A percentile compares a stretch with the other conserved stretches of the same genome.
These are phyloP conservation scores for Xylariaceae sp. DNA, from an alignment of 2,329 filamentous ascomycete genomes.

Conservation along the genomic window DNA sequence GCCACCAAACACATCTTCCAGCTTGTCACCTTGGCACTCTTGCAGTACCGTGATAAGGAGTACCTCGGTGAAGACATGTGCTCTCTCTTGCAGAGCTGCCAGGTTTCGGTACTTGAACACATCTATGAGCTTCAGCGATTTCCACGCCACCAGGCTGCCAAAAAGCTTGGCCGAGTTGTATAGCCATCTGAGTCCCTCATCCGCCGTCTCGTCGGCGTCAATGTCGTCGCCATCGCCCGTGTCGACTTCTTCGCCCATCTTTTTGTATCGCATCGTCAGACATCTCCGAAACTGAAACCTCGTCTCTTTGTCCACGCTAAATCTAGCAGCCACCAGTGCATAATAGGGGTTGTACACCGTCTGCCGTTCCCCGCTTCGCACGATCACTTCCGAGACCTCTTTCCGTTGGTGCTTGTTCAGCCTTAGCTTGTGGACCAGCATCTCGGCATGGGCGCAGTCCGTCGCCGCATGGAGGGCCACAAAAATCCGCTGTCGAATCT, in stretches of 20 bases:
- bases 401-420: slow-evolving; percentile 82
- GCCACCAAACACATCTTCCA: slow-evolving; percentile 64
- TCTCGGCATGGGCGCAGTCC: slow-evolving; percentile 79
- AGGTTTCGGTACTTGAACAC: slow-evolving; percentile 71
- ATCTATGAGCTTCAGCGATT: slow-evolving; percentile 40
- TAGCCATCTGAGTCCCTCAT: slow-evolving; percentile 49
- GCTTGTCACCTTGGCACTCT: slow-evolving; percentile 53
- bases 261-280: slow-evolving; percentile 80
- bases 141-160: slow-evolving; percentile 46
- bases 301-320: slow-evolving; percentile 72
- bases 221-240: slow-evolving; percentile 55
- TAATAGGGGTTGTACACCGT: slow-evolving; percentile 90
- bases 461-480: slow-evolving; percentile 81
- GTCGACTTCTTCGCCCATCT: slow-evolving; percentile 71
- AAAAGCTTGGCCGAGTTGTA: slow-evolving; percentile 54
- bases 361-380: slow-evolving; percentile 84
- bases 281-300: slow-evolving; percentile 83
- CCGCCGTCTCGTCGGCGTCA: slow-evolving; percentile 48
- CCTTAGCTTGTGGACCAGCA: slow-evolving; percentile 73
- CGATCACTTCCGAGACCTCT: slow-evolving; percentile 81
- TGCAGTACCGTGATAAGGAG: slow-evolving; percentile 73
- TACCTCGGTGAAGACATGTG: slow-evolving; percentile 74
- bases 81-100: slow-evolving; percentile 70
- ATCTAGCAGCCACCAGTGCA: slow-evolving; percentile 72
- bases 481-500: slow-evolving; percentile 87